A percentile compares a stretch with the other conserved stretches of the same genome.
phyloP scores from a whole-genome alignment of 2,329 filamentous ascomycete genomes.

The Aaosphaeria arxii region DNA sequence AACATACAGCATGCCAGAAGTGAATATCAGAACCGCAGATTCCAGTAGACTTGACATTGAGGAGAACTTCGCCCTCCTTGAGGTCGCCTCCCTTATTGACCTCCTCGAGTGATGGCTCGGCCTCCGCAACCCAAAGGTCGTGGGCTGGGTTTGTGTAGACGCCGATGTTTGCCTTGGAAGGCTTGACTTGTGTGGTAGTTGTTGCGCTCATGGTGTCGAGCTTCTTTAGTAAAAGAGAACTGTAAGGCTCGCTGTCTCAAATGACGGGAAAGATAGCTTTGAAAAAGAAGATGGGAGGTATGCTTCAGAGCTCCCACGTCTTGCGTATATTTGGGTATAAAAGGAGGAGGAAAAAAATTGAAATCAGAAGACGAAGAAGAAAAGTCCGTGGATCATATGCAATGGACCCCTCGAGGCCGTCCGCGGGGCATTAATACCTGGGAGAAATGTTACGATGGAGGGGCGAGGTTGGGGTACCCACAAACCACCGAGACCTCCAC shows the following conservation, averaged over 20 bases:
- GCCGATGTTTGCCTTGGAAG: slow-evolving; percentile 83
- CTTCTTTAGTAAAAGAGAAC: neutral
- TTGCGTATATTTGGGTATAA: neutral
- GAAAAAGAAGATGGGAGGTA: neutral
- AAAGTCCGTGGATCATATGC: neutral
- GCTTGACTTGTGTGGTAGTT: slow-evolving; percentile 41
- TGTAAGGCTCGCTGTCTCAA: neutral
- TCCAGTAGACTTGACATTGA: slow-evolving; percentile 89
- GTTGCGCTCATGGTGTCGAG: slow-evolving; percentile 25
- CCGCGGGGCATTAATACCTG: neutral
- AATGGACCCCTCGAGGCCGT: neutral
- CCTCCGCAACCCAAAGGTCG: slow-evolving; percentile 82
- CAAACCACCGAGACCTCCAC: too few species aligned
- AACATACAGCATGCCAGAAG: slow-evolving; percentile 80
- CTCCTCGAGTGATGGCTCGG: slow-evolving; percentile 71
- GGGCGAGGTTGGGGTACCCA: too few species aligned
- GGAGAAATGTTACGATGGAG: neutral
- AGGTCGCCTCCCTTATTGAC: slow-evolving; percentile 67
- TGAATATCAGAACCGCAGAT: slow-evolving; percentile 97
- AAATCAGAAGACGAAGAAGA: neutral
- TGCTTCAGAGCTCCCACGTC: too few species aligned
- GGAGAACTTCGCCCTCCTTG: slow-evolving; percentile 77
- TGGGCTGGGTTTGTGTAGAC: slow-evolving; percentile 94
- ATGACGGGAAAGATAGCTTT: neutral
- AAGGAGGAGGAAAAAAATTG: neutral